Base-by-base conservation (phyloP, 257 asterid species). In the Jacaranda copaia region DNA sequence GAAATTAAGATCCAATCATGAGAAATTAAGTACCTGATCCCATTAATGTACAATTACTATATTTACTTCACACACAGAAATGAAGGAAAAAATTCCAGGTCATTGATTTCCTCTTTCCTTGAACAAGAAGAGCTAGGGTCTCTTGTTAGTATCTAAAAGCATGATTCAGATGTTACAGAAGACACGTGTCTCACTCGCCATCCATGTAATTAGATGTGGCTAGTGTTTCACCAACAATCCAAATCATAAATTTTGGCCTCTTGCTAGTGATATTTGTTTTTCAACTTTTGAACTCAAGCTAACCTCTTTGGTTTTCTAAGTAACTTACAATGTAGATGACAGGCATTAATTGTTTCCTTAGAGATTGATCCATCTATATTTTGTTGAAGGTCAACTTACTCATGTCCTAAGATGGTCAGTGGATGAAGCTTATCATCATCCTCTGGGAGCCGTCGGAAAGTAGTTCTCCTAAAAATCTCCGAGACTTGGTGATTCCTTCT, bases 401-500 rank as follows among this genome's bases (percentile, higher is more conserved):
- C 94, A 38, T 94, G 97, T 85, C 97, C 97, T 82, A 90, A 79
- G 73, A 94, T 90, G 82, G 97, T 89, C 32, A 87, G 86, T 25
- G 97, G 97, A 72, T 74, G 85, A 63, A 75, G 70, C 61, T 74
- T 73, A 63, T 81, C 83, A 6, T 81, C 83, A 65, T 89, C 96
- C 74, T 77, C 87, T 2, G 81, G 85, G 14, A 71, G 84, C 87
- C 91, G 83, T 5, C 86, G 81, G 86, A 94, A 94, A 71, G 86
- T 68, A 5, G 98, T 92, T 43, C 98, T 82, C 80, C 81, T 87
- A 82, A 92, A 94, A 74, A 94, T 94, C 79, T 92, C 93, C 0
- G 97, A 82, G 56, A 90, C 98, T 81, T 92, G 98, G 76, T 75
- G 83, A 67, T 94, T 94, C 83, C 98, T 85, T 81, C 89, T 88